Evolutionary conservation across 2,329 filamentous ascomycete species (phyloP), one percentile per base, ranked within the genome.

Genomic region (Juglanconis sp.): DNA sequence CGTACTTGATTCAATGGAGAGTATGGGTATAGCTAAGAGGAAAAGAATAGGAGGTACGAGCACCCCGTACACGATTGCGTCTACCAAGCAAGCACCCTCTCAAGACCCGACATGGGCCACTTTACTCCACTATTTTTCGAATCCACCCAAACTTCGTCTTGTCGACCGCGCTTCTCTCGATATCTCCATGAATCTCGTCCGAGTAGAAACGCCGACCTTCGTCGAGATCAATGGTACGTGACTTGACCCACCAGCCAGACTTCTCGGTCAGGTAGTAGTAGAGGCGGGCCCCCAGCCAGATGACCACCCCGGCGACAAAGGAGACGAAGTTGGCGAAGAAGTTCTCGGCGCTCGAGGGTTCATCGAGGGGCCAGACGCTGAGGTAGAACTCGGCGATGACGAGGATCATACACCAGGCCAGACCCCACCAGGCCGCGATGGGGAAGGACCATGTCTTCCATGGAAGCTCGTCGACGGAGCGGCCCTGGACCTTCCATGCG

Each of bases 301-400:
- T 62, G 1, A 76, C 67, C 2, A 81, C 11, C 42, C 79, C 74
- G 0, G 75, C 70, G 1, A 78, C 69, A 11, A 79, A 73, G 1
- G 74, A 77, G 17, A 80, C 69, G 57, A 78, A 81, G 57, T 73
- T 80, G 1, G 77, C 73, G 63, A 81, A 81, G 72, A 81, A 81
- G 52, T 65, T 70, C 62, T 72, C 67, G 0, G 75, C 78, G 8
- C 65, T 70, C 1, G 71, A 64, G 1, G 60, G 50, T 0, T 66
- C 70, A 1, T 65, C 68, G 2, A 81, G 68, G 0, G 79, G 79
- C 72, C 75, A 80, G 2, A 81, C 68, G 4, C 74, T 69, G 1
- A 81, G 73, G 63, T 81, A 81, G 65, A 81, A 80, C 59, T 80
- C 73, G 4, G 76, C 73, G 46, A 78, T 69, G 61, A 80, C 74